Evolutionary conservation across 2,329 filamentous ascomycete species (phyloP), one percentile per base, ranked within the genome.

Genomic region (Botrytis medusae): DNA sequence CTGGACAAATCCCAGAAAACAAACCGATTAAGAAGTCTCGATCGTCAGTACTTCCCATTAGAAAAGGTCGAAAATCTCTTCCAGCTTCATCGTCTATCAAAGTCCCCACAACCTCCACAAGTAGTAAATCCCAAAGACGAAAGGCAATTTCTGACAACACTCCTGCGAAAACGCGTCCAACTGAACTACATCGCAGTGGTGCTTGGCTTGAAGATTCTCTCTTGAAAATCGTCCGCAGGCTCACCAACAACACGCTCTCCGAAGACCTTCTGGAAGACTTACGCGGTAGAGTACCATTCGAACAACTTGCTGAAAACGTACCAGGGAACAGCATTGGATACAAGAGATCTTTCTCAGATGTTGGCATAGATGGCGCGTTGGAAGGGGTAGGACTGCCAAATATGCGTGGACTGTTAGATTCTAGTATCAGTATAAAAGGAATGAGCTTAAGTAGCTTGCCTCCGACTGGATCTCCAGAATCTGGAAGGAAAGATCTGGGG

Each of bases 271-370:
- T 48, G n/a, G 71, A 70, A 42, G 34, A 51, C n/a, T n/a, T 73
- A n/a, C 46, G 44, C 32, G 60, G 25, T 29, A 42, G 64, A n/a
- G 46, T 73, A 9, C 65, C 71, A 42, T 59, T 73, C 12, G 59
- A 62, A 51, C 32, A 37, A 54, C 34, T 73, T 20, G 42, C 64
- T 16, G 65, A 42, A 4, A 73, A 48, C 16, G 46, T 73, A 18
- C 71, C 71, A 32, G 54, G 54, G 18, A 73, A 73, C 37, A 40
- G 32, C 16, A 44, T 51, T 34, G 71, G 71, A n/a, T 73, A 73
- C 48, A 69, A 70, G 18, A 51, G 71, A n/a, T 73, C 71, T 4
- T 73, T 73, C 34, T 44, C 40, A 20, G 64, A 69, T 32, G 46
- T 69, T n/a, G 57, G 65, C 5, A 9, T 70, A 22, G 57, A 51